phyloP scores from a whole-genome alignment of 805 yeast species.

The Nadsonia fulvescens region DNA sequence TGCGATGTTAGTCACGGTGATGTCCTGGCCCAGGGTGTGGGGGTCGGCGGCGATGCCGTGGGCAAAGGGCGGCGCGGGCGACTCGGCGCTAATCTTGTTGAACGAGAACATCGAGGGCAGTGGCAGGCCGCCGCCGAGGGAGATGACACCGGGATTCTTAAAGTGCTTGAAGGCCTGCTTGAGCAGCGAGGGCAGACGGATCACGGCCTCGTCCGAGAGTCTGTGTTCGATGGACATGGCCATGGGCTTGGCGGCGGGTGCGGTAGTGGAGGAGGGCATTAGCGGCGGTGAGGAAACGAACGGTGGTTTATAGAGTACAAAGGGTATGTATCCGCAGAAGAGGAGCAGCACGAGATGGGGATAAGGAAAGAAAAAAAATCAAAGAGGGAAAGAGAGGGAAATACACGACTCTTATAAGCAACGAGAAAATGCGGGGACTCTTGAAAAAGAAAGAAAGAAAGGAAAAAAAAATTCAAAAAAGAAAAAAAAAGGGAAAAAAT shows the following conservation, averaged over 20 bases:
- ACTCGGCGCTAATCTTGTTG: slow-evolving; percentile 48
- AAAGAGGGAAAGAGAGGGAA: too few species aligned
- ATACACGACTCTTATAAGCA: too few species aligned
- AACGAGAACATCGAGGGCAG: slow-evolving; percentile 84
- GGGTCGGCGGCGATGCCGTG: slow-evolving; percentile 36
- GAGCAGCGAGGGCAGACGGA: slow-evolving; percentile 63
- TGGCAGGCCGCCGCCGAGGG: slow-evolving; percentile 93
- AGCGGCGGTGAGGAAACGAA: too few species aligned
- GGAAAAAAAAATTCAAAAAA: too few species aligned
- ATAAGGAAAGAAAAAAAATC: too few species aligned
- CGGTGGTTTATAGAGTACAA: too few species aligned
- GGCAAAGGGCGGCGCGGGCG: slow-evolving; percentile 55
- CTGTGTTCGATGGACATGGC: slow-evolving; percentile 62
- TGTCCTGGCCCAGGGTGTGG: slow-evolving; percentile 9
- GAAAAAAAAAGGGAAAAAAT: too few species aligned
- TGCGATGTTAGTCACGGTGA: slow-evolving; percentile 19
- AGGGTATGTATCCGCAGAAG: too few species aligned
- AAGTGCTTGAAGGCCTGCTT: slow-evolving; percentile 71
- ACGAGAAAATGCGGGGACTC: too few species aligned
- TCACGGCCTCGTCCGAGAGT: slow-evolving; percentile 58
- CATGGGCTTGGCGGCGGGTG: slow-evolving; percentile 8
- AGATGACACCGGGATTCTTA: slow-evolving; percentile 56
- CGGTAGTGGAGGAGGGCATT: too few species aligned
- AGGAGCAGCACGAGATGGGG: too few species aligned
- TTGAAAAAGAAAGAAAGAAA: too few species aligned